These are phyloP conservation scores for Voacanga thouarsii DNA, from an alignment of 257 asterid species.

Conservation along the genomic window DNA sequence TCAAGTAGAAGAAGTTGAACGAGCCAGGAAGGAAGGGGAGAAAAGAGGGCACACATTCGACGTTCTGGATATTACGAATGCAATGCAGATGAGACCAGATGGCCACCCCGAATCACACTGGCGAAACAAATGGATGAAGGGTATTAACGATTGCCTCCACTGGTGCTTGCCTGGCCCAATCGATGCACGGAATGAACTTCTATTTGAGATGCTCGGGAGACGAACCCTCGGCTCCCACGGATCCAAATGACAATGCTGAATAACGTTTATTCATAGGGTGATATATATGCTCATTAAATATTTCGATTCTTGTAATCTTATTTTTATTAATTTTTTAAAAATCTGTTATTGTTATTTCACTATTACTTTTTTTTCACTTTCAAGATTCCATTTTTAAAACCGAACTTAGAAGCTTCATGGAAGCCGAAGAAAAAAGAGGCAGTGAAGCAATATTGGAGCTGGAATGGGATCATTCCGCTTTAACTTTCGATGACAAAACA, in stretches of 20 bases:
- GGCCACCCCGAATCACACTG: constrained; percentile 41
- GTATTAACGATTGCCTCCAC: constrained; percentile 46
- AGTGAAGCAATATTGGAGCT: too few species aligned
- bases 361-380: too few species aligned
- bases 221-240: background rate
- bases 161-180: constrained; percentile 57
- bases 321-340: too few species aligned
- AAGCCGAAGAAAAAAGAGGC: too few species aligned
- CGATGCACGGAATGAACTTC: constrained; percentile 39
- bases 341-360: too few species aligned
- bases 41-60: constrained; percentile 23
- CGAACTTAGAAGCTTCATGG: too few species aligned
- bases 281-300: too few species aligned
- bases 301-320: too few species aligned
- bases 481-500: too few species aligned
- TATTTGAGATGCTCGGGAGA: constrained; percentile 21
- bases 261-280: too few species aligned
- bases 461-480: too few species aligned
- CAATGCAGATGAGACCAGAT: constrained; percentile 45
- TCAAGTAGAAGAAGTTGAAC: constrained; percentile 36
- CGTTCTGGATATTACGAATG: constrained; percentile 34
- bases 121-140: constrained; percentile 32
- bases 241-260: background rate
- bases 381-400: too few species aligned
- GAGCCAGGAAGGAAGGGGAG: constrained; percentile 16